Percentiles rank a stretch among this genome's conserved stretches.
phyloP scores from a whole-genome alignment of 805 yeast species.

The Zygoascus biomembranicola region DNA sequence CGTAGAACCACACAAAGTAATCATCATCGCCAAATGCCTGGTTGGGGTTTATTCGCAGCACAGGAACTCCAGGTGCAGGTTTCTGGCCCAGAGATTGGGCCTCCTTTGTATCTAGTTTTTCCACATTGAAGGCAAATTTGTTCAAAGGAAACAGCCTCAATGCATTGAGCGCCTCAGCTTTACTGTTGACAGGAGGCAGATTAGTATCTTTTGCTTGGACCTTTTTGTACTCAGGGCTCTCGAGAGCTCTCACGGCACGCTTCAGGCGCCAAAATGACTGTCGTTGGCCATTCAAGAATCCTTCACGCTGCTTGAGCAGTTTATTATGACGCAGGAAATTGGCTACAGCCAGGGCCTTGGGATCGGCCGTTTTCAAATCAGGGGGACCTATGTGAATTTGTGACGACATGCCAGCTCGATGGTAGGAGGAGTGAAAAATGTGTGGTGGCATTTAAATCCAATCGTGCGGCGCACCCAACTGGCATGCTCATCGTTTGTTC shows the following conservation, averaged over 20 bases:
- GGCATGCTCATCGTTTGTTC: no score
- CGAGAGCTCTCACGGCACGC: conserved; percentile 70
- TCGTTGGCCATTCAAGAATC: conserved; percentile 60
- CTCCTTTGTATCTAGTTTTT: conserved; percentile 52
- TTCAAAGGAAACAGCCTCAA: conserved; percentile 63
- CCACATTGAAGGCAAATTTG: conserved; percentile 68
- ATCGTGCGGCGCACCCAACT: neutral
- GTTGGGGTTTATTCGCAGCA: conserved; percentile 29
- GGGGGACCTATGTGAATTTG: conserved; percentile 25
- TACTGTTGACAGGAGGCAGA: conserved; percentile 43
- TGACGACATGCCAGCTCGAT: conserved; percentile 5
- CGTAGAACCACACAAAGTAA: conserved; percentile 80
- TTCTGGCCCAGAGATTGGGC: conserved; percentile 64
- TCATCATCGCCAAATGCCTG: conserved; percentile 34
- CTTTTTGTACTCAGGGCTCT: conserved; percentile 58
- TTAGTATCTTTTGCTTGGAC: conserved; percentile 39
- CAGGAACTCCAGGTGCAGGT: conserved; percentile 51
- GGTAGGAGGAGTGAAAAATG: neutral
- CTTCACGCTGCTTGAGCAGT: conserved; percentile 72
- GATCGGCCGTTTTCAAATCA: conserved; percentile 32
- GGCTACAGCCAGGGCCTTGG: conserved; percentile 63
- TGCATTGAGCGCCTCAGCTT: conserved; percentile 50
- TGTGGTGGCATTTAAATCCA: neutral
- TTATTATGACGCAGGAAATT: conserved; percentile 56
- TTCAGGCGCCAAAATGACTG: conserved; percentile 71